Conservation (phyloP, 2,329 filamentous ascomycete species). For the Colletotrichum sp. region DNA sequence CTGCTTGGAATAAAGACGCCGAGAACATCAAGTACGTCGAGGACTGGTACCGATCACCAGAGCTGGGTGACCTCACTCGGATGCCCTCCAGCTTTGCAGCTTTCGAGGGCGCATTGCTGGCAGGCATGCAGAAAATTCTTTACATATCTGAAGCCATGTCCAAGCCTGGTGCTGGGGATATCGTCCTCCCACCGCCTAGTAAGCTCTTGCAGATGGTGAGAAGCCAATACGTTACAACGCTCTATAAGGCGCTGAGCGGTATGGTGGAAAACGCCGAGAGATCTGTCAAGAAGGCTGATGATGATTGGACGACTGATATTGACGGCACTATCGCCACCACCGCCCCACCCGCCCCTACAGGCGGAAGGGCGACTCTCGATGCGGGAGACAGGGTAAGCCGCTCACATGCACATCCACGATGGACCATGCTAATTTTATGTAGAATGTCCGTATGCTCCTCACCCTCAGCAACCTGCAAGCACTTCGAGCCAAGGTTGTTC, state of each 20-base stretch:
- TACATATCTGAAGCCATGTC: conserved; percentile 88
- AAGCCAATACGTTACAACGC: conserved; percentile 88
- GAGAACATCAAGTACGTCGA: conserved; percentile 92
- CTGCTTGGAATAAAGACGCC: conserved; percentile 91
- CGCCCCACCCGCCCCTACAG: conserved; percentile 37
- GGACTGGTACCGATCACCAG: conserved; percentile 86
- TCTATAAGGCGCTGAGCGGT: conserved; percentile 92
- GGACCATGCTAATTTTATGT: conserved; percentile 26
- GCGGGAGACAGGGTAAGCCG: conserved; percentile 60
- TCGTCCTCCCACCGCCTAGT: conserved; percentile 82
- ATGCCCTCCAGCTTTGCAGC: conserved; percentile 88
- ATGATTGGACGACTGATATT: conserved; percentile 61
- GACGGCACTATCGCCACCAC: conserved; percentile 44
- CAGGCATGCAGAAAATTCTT: conserved; percentile 92
- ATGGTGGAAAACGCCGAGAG: conserved; percentile 97
- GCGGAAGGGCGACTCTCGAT: conserved; percentile 55
- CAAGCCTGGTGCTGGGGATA: conserved; percentile 74
- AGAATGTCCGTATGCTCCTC: conserved; percentile 92
- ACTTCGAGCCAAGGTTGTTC: conserved; percentile 81
- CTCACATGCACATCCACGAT: background rate
- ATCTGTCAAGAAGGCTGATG: conserved; percentile 67
- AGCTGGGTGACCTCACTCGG: conserved; percentile 85
- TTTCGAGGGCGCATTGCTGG: conserved; percentile 82
- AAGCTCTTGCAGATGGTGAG: conserved; percentile 92
- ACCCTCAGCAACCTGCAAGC: conserved; percentile 91